A percentile compares a stretch with the other conserved stretches of the same genome.
Evolutionary conservation across 257 asterid genomes (phyloP).

Genomic region (Striga asiatica): DNA sequence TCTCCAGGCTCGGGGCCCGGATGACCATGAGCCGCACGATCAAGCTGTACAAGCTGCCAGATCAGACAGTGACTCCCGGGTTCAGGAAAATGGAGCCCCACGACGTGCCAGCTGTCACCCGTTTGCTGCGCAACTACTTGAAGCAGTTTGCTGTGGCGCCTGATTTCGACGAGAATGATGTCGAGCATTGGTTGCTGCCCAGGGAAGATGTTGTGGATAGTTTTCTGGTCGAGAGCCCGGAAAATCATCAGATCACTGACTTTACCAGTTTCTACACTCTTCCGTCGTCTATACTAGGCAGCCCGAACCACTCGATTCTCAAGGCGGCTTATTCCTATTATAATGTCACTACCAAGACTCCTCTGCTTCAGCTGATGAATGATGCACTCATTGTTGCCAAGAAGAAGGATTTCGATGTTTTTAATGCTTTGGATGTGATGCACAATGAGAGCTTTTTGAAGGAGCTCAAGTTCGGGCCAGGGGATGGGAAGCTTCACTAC

Average conservation of each 20-base stretch:
- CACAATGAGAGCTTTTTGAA: constrained; percentile 62
- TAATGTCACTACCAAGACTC: constrained; percentile 59
- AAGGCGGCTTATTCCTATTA: constrained; percentile 79
- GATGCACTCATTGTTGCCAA: constrained; percentile 81
- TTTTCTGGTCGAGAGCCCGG: constrained; percentile 72
- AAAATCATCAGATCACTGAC: constrained; percentile 66
- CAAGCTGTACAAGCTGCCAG: constrained; percentile 65
- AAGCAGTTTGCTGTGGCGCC: constrained; percentile 63
- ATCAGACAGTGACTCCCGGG: constrained; percentile 52
- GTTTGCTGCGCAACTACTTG: constrained; percentile 62
- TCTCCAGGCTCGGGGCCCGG: constrained; percentile 73
- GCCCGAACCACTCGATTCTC: constrained; percentile 47
- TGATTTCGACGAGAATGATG: constrained; percentile 61
- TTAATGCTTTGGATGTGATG: constrained; percentile 88
- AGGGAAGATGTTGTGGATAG: constrained; percentile 68
- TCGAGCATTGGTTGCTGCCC: constrained; percentile 82
- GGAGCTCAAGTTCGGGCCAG: constrained; percentile 86
- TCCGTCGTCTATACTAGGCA: constrained; percentile 77
- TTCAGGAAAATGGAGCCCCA: constrained; percentile 74
- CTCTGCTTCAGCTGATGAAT: constrained; percentile 68
- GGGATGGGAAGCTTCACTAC: constrained; percentile 81
- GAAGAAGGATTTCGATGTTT: constrained; percentile 68
- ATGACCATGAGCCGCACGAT: constrained; percentile 92
- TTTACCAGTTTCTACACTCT: constrained; percentile 79
- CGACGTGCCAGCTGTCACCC: constrained; percentile 75